These are phyloP conservation scores for Phytophthora europaea DNA, from an alignment of 352 stramenopile genomes.

Conservation along the genomic window DNA sequence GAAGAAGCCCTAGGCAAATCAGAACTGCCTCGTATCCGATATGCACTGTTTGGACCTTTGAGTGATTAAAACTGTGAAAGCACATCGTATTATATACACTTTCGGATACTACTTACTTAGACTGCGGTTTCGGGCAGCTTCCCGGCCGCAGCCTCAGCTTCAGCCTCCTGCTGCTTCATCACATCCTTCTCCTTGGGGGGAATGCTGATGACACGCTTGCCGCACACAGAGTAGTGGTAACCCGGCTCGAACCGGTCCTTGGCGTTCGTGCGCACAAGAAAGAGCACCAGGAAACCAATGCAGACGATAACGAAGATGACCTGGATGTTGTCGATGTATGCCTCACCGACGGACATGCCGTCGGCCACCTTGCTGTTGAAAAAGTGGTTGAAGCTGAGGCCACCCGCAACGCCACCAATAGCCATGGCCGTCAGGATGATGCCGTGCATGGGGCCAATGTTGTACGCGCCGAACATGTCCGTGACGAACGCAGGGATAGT, in stretches of 20 bases:
- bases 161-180: constrained; percentile 33
- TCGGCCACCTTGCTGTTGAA: constrained; percentile 54
- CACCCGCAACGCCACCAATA: constrained; percentile 73
- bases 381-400: constrained; percentile 76
- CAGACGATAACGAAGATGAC: constrained; percentile 75
- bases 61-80: constrained; percentile 10
- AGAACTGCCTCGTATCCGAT: neutral
- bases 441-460: constrained; percentile 66
- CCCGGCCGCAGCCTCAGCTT: constrained; percentile 12
- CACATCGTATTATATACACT: constrained; percentile 21
- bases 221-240: constrained; percentile 77
- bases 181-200: constrained; percentile 53
- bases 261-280: constrained; percentile 76
- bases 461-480: constrained; percentile 87
- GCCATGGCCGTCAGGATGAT: constrained; percentile 84
- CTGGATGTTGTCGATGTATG: constrained; percentile 82
- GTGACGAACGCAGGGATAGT: constrained; percentile 82
- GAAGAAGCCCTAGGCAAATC: neutral
- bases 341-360: constrained; percentile 56
- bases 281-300: constrained; percentile 68
- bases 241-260: constrained; percentile 72
- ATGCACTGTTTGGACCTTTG: neutral
- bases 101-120: constrained; percentile 34
- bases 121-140: constrained; percentile 33
- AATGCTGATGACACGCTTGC: constrained; percentile 73